Conservation (phyloP, 192 early-diverging fungal species). For the Backusella mclennaniae region DNA sequence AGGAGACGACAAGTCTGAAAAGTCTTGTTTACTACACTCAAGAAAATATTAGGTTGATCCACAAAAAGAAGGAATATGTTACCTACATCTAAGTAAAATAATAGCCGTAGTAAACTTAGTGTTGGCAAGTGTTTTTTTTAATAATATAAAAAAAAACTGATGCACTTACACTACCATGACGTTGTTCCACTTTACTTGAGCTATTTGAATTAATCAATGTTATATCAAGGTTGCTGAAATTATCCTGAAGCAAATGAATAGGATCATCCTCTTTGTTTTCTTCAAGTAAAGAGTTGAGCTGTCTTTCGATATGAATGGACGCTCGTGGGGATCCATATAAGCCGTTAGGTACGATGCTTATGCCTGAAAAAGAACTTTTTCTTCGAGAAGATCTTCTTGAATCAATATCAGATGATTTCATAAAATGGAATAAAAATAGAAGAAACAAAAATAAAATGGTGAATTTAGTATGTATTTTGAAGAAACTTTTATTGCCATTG, state of each 20-base stretch:
- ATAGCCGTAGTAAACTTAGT: not conserved
- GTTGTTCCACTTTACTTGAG: not conserved
- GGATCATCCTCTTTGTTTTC: not conserved
- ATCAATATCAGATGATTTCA: not conserved
- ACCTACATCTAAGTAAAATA: not conserved
- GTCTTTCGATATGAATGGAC: constrained; percentile 2
- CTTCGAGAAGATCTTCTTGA: not conserved
- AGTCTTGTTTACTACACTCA: not conserved
- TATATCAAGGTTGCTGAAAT: not conserved
- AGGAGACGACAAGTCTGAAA: not conserved
- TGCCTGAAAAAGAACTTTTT: not conserved
- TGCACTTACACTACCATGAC: not conserved
- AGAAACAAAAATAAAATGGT: not conserved
- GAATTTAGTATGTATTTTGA: not conserved
- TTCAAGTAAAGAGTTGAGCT: not conserved
- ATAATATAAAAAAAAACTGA: not conserved
- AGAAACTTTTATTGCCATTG: not conserved
- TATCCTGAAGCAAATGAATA: not conserved
- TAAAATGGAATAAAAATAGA: not conserved
- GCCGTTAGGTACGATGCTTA: not conserved
- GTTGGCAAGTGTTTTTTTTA: not conserved
- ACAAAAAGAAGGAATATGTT: not conserved
- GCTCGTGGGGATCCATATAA: not conserved
- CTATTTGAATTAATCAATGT: not conserved
- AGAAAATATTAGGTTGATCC: not conserved